Evolutionary conservation across 352 stramenopile genomes (phyloP).

Genomic region (Phytophthora rubi): DNA sequence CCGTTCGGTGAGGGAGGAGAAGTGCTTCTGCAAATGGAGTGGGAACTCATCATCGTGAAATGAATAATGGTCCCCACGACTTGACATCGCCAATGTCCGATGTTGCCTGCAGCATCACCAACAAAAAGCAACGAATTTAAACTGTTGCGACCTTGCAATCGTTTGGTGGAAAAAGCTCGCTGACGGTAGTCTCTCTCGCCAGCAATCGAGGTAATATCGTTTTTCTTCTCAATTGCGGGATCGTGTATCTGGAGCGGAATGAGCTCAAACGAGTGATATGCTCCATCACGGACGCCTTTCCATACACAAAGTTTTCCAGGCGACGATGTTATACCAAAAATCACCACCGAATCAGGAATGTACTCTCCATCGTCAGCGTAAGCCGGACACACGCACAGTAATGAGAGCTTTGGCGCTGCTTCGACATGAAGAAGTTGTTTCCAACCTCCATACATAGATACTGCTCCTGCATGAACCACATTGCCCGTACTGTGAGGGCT

Average conservation of each 20-base stretch:
- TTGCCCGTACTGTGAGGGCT: slow-evolving; percentile 35
- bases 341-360: slow-evolving; percentile 65
- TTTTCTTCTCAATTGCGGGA: slow-evolving; percentile 48
- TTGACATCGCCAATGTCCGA: slow-evolving; percentile 85
- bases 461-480: slow-evolving; percentile 63
- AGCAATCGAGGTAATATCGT: slow-evolving; percentile 77
- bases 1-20: slow-evolving; percentile 14
- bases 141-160: slow-evolving; percentile 33
- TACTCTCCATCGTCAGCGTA: slow-evolving; percentile 85
- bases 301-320: slow-evolving; percentile 65
- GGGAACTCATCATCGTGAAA: slow-evolving; percentile 81
- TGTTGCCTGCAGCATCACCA: slow-evolving; percentile 53
- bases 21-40: slow-evolving; percentile 16
- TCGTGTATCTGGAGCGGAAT: slow-evolving; percentile 58
- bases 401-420: slow-evolving; percentile 37
- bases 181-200: slow-evolving; percentile 84
- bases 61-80: slow-evolving; percentile 53
- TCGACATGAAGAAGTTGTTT: slow-evolving; percentile 47
- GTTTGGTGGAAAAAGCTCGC: slow-evolving; percentile 71
- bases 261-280: slow-evolving; percentile 54
- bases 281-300: slow-evolving; percentile 57
- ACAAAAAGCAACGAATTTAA: slow-evolving; percentile 85
- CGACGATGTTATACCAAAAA: slow-evolving; percentile 66
- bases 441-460: slow-evolving; percentile 85
- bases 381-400: slow-evolving; percentile 72